Base-by-base conservation (phyloP, 169 alveolate genomes). In the Plasmodium gallinaceum region DNA sequence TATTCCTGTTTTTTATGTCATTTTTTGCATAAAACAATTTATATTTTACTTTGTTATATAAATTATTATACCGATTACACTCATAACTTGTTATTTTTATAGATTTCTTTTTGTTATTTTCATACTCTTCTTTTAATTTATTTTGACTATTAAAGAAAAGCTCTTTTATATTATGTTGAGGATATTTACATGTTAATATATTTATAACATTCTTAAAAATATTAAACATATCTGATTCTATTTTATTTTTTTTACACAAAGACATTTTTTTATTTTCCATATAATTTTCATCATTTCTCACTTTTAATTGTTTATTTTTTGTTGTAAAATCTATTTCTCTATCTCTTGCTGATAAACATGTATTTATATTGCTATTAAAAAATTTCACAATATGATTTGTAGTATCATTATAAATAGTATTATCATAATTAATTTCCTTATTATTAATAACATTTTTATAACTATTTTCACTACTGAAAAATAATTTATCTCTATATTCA, bases 91-190 rank as follows among this genome's bases (percentile, higher is more conserved):
- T 70, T 58, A 70, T 42, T 71, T 86, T 22, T 45, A 86, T 86
- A 0, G 92, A 69, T 12, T 9, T 58, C 3, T 74, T 54, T 24
- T 66, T 69, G 51, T 86, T 86, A 42, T 37, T 24, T 26, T 86
- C 92, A 46, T 86, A 86, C 45, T 86, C 92, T 24, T 64, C 70
- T 58, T 86, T 86, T 60, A 86, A 54, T 86, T 32, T 58, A 26
- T 86, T 69, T n/a, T 86, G 92, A 32, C 92, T 86, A 42, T 73
- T 86, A 64, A 86, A 86, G 62, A 86, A 86, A 71, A 71, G 48
- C 10, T 70, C 75, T 66, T 86, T 69, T 48, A 86, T 71, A 42
- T 86, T 72, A 37, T 64, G 78, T 26, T 86, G 57, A 7, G 92
- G 92, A 73, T 72, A 86, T 46, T 71, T 86, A 24, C 70, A 72